Evolutionary conservation across 169 alveolate species (phyloP).

Genomic region (Plasmodium cynomolgi): DNA sequence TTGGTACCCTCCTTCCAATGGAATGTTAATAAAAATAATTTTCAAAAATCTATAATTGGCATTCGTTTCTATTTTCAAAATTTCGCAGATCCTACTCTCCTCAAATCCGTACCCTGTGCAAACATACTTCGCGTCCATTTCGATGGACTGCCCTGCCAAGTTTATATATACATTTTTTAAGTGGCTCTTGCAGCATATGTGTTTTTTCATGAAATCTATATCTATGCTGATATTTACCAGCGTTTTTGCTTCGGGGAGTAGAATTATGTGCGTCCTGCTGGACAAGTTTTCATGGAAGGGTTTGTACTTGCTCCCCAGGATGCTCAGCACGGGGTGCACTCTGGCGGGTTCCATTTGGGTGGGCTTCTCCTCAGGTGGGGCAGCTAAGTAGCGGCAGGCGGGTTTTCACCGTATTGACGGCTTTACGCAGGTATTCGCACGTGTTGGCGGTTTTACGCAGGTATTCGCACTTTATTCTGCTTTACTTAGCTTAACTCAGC

Average conservation of each 20-base stretch:
- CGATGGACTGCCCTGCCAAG: conserved; percentile 55
- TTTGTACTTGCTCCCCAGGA: conserved; percentile 41
- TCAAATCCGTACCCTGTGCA: conserved; percentile 67
- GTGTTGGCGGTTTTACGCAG: no score
- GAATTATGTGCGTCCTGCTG: conserved; percentile 29
- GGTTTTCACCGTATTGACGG: neutral
- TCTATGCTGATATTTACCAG: conserved; percentile 40
- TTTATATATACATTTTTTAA: conserved; percentile 54
- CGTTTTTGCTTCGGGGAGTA: conserved; percentile 64
- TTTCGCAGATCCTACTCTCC: conserved; percentile 60
- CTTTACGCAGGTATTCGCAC: neutral
- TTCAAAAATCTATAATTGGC: conserved; percentile 54
- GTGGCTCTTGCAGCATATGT: conserved; percentile 58
- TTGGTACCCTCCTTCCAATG: conserved; percentile 40
- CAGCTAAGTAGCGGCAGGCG: neutral
- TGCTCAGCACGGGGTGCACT: conserved; percentile 65
- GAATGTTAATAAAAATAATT: conserved; percentile 46
- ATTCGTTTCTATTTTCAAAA: conserved; percentile 67
- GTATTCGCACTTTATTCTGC: neutral
- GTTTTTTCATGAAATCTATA: conserved; percentile 55
- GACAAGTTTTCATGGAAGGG: conserved; percentile 18
- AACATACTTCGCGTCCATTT: conserved; percentile 43
- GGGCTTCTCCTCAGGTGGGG: neutral
- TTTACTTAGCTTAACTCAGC: neutral
- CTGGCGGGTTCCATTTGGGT: neutral